phyloP scores from a whole-genome alignment of 164 flowering plant genomes.

The Dillenia suffruticosa region DNA sequence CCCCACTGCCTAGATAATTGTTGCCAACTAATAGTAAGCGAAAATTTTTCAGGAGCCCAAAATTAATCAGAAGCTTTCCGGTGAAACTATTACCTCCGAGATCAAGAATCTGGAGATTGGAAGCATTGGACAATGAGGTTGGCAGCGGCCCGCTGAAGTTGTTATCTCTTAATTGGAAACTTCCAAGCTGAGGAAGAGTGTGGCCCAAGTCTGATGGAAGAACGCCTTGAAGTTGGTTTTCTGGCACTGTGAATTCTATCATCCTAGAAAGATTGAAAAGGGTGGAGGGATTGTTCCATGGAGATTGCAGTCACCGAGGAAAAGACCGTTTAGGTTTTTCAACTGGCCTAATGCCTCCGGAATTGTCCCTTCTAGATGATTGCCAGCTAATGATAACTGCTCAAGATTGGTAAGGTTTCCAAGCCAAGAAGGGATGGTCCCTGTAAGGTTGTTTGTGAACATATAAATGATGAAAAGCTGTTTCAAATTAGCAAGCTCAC shows the following conservation, averaged over 20 bases:
- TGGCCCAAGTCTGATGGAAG: too few species aligned
- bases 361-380: background rate
- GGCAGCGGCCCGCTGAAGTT: background rate
- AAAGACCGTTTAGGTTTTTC: background rate
- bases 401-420: background rate
- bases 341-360: background rate
- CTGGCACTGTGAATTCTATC: too few species aligned
- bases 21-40: background rate
- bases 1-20: background rate
- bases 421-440: background rate
- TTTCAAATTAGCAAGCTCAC: background rate
- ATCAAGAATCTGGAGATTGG: background rate
- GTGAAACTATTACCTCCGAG: background rate
- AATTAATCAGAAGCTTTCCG: background rate
- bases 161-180: background rate
- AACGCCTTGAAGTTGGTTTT: too few species aligned
- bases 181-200: too few species aligned
- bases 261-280: too few species aligned
- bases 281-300: too few species aligned
- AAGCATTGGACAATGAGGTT: background rate
- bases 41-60: background rate
- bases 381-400: background rate
- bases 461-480: background rate
- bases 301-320: too few species aligned
- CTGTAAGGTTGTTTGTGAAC: background rate